phyloP scores from a whole-genome alignment of 2,329 filamentous ascomycete species.

The Cercospora sp. region DNA sequence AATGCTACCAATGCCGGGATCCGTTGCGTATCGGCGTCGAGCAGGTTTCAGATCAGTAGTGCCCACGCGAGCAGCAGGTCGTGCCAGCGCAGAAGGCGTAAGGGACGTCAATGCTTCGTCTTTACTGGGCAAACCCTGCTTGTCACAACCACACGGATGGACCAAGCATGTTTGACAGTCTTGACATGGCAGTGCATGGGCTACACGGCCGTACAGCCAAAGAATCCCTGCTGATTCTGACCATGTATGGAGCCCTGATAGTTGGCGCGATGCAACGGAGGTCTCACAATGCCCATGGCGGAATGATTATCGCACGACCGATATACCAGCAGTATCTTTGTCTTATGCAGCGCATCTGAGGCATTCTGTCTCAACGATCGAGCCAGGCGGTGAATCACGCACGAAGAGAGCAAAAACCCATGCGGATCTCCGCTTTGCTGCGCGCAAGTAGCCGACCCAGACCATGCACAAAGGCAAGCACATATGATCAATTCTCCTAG shows the following conservation, averaged over 20 bases:
- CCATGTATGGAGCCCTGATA: too few relatives aligned
- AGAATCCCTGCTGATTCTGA: neutral
- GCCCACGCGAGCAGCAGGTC: constrained; percentile 2
- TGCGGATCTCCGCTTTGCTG: neutral
- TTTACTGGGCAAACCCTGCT: constrained; percentile 15
- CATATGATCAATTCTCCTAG: neutral
- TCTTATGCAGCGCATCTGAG: neutral
- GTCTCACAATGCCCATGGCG: constrained; percentile 3
- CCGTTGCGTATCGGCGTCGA: neutral
- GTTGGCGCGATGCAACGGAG: neutral
- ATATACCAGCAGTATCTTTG: neutral
- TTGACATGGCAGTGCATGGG: neutral
- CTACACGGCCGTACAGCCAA: neutral
- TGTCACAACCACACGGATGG: constrained; percentile 10
- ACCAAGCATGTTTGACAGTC: constrained; percentile 4
- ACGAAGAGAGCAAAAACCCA: neutral
- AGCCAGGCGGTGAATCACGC: neutral
- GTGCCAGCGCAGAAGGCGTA: constrained; percentile 8
- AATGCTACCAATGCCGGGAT: neutral
- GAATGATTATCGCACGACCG: neutral
- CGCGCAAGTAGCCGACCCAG: neutral
- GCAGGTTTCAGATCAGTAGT: neutral
- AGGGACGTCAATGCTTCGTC: constrained; percentile 1
- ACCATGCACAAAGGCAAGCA: neutral
- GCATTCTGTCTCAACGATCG: neutral